Evolutionary conservation across 2,329 filamentous ascomycete genomes (phyloP), one percentile per base, ranked within the genome.

Genomic region (Aspergillus hortae): DNA sequence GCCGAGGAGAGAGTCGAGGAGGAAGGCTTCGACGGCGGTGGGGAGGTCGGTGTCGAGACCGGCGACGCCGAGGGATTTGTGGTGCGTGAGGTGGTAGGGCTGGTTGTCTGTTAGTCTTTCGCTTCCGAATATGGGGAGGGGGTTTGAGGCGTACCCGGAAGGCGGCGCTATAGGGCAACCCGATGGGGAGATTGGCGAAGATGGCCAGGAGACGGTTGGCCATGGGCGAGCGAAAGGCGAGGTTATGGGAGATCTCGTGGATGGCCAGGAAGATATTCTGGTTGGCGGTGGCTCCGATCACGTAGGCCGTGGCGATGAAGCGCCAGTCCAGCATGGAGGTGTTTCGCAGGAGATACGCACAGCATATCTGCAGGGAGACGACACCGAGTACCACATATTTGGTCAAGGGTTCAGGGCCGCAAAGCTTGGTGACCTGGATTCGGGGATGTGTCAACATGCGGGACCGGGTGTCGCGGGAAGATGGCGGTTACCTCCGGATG

Each of bases 241-340:
- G 80, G 70, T 99, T 99, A 77, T 99, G 94, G 14, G 90, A 95
- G 71, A 99, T 97, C 75, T 99, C 94, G 77, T 99, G 94, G 67
- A 99, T 99, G 53, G 94, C 91, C 40, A 99, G 85, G 78, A 99
- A 99, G 46, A 97, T 83, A 73, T 99, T 99, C 79, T 99, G 94
- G 79, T 97, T 99, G 49, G 92, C 86, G 0, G 94, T 97, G 27
- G 94, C 94, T 52, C 94, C 94, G 56, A 99, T 80, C 49, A 96
- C 76, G 74, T 99, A 99, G 58, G 90, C 91, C 0, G 91, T 88
- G 51, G 87, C 79, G 79, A 95, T 87, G 77, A 95, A 96, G 58
- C 80, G 84, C 82, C 85, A 89, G 53, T 90, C 94, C 64, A 92
- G 81, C 68, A 97, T 85, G 14, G 90, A 75, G 2, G 88, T 88